phyloP scores from a whole-genome alignment of 1,284 basidiomycete genomes.

The Cryptococcus sp. region DNA sequence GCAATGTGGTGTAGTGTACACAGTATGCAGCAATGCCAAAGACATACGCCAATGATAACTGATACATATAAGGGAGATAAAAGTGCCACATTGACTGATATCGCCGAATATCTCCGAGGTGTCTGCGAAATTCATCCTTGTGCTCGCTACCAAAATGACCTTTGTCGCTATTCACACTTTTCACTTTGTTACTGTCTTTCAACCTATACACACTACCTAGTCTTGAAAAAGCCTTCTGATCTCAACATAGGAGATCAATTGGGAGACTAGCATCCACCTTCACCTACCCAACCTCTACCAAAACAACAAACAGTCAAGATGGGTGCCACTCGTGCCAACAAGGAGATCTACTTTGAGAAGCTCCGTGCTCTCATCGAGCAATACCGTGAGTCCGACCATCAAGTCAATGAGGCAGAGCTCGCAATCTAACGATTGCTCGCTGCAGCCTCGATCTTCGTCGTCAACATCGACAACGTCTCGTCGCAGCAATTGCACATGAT shows the following conservation, averaged over 20 bases:
- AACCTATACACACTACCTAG: constrained; percentile 27
- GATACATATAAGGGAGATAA: too few species aligned
- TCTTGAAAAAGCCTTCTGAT: constrained; percentile 56
- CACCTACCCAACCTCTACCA: constrained; percentile 17
- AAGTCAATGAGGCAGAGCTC: background rate
- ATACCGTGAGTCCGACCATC: constrained; percentile 68
- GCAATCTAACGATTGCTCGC: constrained; percentile 9
- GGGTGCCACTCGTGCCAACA: constrained; percentile 88
- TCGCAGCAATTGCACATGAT: constrained; percentile 88
- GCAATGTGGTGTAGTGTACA: background rate
- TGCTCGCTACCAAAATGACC: constrained; percentile 1
- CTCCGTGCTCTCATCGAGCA: constrained; percentile 89
- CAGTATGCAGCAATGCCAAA: too few species aligned
- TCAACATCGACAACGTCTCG: constrained; percentile 99
- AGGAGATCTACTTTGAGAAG: constrained; percentile 91
- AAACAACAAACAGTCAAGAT: constrained; percentile 60
- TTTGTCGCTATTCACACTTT: constrained; percentile 10
- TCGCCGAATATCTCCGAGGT: constrained; percentile 13
- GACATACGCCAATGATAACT: too few species aligned
- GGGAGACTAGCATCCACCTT: constrained; percentile 44
- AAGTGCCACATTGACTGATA: constrained; percentile 13
- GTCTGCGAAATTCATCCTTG: constrained; percentile 17
- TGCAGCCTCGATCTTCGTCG: constrained; percentile 97
- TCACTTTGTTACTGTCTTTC: constrained; percentile 15
- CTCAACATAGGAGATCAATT: constrained; percentile 48